These are phyloP conservation scores for Globisporangium irregulare DNA, from an alignment of 352 stramenopile species.

Conservation along the genomic window DNA sequence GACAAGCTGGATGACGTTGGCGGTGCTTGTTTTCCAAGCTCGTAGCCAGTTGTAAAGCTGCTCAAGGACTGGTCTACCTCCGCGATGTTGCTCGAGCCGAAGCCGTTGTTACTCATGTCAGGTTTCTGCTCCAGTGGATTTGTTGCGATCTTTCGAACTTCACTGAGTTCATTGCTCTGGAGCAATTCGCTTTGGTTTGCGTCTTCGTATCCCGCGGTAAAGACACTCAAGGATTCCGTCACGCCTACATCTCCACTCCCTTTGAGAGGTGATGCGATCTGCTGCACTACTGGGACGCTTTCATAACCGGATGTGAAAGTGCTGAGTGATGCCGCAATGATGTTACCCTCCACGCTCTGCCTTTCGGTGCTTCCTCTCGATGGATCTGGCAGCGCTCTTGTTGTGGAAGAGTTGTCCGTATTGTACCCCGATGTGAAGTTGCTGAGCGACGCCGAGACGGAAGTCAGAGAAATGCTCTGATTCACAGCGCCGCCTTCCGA, in stretches of 20 bases:
- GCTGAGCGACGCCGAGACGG: constrained; percentile 25
- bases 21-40: neutral
- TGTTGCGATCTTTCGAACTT: neutral
- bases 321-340: constrained; percentile 23
- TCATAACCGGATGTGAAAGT: constrained; percentile 24
- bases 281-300: neutral
- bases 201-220: constrained; percentile 23
- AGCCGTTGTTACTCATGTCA: neutral
- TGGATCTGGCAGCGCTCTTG: neutral
- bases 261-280: constrained; percentile 2
- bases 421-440: constrained; percentile 27
- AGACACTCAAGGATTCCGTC: constrained; percentile 18
- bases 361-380: neutral
- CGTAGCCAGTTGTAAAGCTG: constrained; percentile 19
- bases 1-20: neutral
- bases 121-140: neutral
- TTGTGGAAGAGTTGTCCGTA: neutral
- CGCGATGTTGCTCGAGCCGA: too few relatives aligned
- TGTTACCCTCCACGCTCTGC: neutral
- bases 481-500: neutral
- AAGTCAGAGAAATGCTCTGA: constrained; percentile 14
- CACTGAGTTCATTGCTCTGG: neutral
- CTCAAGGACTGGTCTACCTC: constrained; percentile 13
- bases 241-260: neutral
- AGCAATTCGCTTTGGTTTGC: neutral